Base-by-base conservation (phyloP, 441 rosid species). In the Bruguiera hainesii region DNA sequence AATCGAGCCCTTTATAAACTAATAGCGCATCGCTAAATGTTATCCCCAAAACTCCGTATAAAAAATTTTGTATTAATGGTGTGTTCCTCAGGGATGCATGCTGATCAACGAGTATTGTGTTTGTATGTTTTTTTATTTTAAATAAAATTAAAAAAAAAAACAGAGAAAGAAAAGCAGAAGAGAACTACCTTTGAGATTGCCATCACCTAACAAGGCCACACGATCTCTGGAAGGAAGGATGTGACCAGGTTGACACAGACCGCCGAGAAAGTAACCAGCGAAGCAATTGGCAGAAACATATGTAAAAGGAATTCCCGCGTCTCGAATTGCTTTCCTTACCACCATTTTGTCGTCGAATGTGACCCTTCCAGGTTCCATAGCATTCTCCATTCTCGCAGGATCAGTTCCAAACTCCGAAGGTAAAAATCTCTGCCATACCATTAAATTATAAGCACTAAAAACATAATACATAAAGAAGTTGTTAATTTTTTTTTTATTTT, bases 361-460 rank as follows among this genome's bases (percentile, higher is more conserved):
- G 21, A 80, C 73, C 57, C 81, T 73, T 56, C 85, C 87, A 0
- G 88, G 88, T 29, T 82, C 82, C 82, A 82, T 73, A 6, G 87
- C 87, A 33, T 79, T 53, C 60, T 50, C 73, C 91, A 81, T 84
- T 66, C 67, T 79, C 0, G 82, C 79, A 0, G 87, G 87, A 48
- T 82, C 88, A 0, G 77, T 82, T 2, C 91, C 88, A 26, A 84
- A 86, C 58, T 86, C 88, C 2, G 91, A 86, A 0, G 88, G 91
- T 61, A 82, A 18, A 33, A 84, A 86, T 65, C 91, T 79, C 88
- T 86, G 72, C 25, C 8, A 63, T 56, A 26, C 9, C 13, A 3
- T 39, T 3, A 39, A 39, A 39, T 39, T 11, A 39, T 39, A 37
- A 37, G 46, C 46, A 10, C 15, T 37, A 2, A 37, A 33, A 33